Percentiles rank a stretch among this genome's conserved stretches.
phyloP scores from a whole-genome alignment of 257 asterid species.

The Ocimum tenuiflorum region DNA sequence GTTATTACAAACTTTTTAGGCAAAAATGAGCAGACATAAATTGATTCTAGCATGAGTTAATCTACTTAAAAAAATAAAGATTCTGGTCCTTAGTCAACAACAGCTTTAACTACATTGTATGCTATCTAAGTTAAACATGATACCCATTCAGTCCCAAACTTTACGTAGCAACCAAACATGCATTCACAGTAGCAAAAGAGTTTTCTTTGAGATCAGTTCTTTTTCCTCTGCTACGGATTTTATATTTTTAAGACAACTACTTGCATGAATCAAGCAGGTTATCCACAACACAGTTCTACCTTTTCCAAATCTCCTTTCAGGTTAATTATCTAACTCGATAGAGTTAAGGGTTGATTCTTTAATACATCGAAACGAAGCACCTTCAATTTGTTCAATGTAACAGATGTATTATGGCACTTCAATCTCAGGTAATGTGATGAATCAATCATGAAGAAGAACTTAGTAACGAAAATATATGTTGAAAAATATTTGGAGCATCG shows the following conservation, averaged over 20 bases:
- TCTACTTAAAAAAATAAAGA: neutral
- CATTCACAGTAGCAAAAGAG: neutral
- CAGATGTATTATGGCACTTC: neutral
- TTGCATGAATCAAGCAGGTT: neutral
- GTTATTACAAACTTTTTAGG: neutral
- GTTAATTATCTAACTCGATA: neutral
- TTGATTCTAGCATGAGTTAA: neutral
- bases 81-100: neutral
- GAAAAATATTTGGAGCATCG: neutral
- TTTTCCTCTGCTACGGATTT: neutral
- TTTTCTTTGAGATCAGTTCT: neutral
- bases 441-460: neutral
- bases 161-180: neutral
- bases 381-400: neutral
- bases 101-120: neutral
- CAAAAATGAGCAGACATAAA: neutral
- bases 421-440: neutral
- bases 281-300: neutral
- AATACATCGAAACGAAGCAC: neutral
- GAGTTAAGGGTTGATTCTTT: neutral
- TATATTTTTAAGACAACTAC: neutral
- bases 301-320: neutral
- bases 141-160: neutral
- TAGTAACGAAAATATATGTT: neutral
- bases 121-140: neutral